Evolutionary conservation across 169 alveolate species (phyloP), one percentile per base, ranked within the genome.

Genomic region (Babesia ovata): DNA sequence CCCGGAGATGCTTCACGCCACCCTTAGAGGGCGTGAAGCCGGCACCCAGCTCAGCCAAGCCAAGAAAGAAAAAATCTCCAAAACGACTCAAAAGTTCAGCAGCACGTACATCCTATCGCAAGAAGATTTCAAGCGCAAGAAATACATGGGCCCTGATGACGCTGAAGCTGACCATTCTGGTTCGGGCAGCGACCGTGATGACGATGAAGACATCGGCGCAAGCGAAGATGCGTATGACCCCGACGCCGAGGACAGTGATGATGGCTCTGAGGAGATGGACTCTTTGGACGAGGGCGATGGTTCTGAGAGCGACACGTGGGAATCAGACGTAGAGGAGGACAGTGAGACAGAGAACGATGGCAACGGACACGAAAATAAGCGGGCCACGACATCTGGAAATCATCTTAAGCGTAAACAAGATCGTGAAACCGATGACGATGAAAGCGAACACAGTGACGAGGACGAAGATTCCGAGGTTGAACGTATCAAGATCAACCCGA

Each of bases 1-100:
- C 52, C 96, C 96, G 22, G 86, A 79, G 29, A 24, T 93, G 63
- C 81, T 93, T 10, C 93, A 89, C 54, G 92, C 92, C 66, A 88
- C 91, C 22, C 79, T 85, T 17, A 49, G 93, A 52, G 95, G 95
- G 22, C 75, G 79, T 29, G 86, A 77, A 39, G 65, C 86, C 16
- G 93, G 86, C 19, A 72, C 91, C 4, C 50, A 48, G 54, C 65
- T 67, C 39, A 29, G 59, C 9, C 28, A 67, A 28, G 76, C 76
- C 63, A 67, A 67, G 56, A 49, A 54, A 44, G 76, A 65, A 10
- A 54, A 53, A 28, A 17, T 19, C 13, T 3, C 42, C 0, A 67
- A 11, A 7, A 11, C 76, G 4, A 4, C 58, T 7, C 29, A n/a
- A 19, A 28, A 50, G 13, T 54, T 67, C 26, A 67, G 76, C 45